phyloP scores from a whole-genome alignment of 2,329 filamentous ascomycete species.

The Talaromyces rugulosus region DNA sequence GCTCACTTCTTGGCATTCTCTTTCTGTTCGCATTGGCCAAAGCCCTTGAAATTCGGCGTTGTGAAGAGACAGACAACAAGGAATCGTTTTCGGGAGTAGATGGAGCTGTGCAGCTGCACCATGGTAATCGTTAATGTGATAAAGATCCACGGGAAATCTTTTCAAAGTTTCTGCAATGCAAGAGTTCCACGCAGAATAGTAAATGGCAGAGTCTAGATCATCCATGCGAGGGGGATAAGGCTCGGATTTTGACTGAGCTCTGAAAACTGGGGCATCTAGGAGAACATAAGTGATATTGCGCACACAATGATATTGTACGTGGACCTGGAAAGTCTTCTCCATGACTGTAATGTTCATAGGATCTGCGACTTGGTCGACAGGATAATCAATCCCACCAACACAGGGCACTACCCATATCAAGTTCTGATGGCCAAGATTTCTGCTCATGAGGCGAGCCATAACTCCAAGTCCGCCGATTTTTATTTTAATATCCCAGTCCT shows the following conservation, averaged over 20 bases:
- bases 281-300: conserved; percentile 62
- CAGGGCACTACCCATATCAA: conserved; percentile 56
- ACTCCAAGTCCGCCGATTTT: conserved; percentile 64
- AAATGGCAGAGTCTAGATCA: conserved; percentile 58
- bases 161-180: conserved; percentile 58
- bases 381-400: conserved; percentile 58
- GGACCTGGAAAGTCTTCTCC: conserved; percentile 51
- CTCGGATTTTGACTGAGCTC: conserved; percentile 54
- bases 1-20: conserved; percentile 56
- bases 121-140: conserved; percentile 60
- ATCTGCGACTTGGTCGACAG: conserved; percentile 50
- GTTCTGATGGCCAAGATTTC: conserved; percentile 56
- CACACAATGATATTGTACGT: conserved; percentile 56
- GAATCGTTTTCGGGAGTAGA: conserved; percentile 55
- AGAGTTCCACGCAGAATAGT: conserved; percentile 62
- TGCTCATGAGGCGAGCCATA: conserved; percentile 62
- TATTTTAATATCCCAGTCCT: conserved; percentile 62
- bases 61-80: conserved; percentile 57
- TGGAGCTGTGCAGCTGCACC: conserved; percentile 58
- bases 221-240: conserved; percentile 62
- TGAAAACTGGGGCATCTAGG: conserved; percentile 59
- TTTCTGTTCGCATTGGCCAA: conserved; percentile 57
- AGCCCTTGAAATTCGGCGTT: conserved; percentile 63
- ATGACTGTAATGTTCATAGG: conserved; percentile 57
- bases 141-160: conserved; percentile 55